These are phyloP conservation scores for Achaetomium macrosporum DNA, from an alignment of 2,329 filamentous ascomycete species.

Conservation along the genomic window DNA sequence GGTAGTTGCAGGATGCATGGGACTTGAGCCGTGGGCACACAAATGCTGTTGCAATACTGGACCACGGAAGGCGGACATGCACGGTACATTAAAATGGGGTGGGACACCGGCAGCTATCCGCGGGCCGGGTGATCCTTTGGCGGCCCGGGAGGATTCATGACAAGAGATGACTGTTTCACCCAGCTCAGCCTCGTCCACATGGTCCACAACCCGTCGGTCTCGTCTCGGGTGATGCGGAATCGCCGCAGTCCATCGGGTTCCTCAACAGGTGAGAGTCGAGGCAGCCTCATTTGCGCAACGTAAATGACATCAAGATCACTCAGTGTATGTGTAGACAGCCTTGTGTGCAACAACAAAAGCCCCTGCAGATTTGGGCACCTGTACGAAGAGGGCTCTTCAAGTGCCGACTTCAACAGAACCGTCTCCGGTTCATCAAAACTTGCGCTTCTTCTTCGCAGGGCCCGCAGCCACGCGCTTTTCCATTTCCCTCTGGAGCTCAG, in stretches of 20 bases:
- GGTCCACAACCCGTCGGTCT: no score
- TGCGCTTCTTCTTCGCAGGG: slow-evolving; percentile 51
- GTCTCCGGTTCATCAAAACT: slow-evolving; percentile 36
- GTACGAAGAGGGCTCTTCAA: no score
- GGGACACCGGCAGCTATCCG: not conserved
- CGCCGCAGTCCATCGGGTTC: not conserved
- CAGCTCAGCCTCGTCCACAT: not conserved
- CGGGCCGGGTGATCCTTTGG: not conserved
- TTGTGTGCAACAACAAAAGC: no score
- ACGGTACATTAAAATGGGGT: not conserved
- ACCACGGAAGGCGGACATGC: not conserved
- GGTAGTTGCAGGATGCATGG: slow-evolving; percentile 9
- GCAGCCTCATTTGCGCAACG: not conserved
- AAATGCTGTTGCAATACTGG: not conserved
- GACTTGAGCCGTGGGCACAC: slow-evolving; percentile 9
- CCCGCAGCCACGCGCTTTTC: slow-evolving; percentile 44
- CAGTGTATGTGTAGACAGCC: no score
- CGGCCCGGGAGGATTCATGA: not conserved
- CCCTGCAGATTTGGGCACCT: no score
- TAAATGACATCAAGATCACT: not conserved
- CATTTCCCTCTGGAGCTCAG: slow-evolving; percentile 46
- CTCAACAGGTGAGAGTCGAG: not conserved
- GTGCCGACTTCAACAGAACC: not conserved
- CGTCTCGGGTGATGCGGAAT: not conserved
- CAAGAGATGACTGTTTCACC: not conserved